Evolutionary conservation across 495 filamentous ascomycete species (phyloP), one percentile per base, ranked within the genome.

Genomic region (Daldinia vernicosa): DNA sequence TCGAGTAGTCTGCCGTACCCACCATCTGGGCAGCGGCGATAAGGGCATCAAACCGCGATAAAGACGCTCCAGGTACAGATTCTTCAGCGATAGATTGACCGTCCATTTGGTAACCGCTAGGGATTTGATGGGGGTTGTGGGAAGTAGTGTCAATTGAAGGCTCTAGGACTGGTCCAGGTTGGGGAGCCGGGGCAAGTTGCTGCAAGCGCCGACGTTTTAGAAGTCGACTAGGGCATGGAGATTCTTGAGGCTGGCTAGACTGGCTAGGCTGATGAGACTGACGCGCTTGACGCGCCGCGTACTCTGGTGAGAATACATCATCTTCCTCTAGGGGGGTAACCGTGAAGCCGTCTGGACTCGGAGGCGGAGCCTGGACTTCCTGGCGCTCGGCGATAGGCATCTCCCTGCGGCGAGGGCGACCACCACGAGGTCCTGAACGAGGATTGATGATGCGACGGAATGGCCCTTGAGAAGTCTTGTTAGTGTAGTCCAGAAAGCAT

Each of bases 401-500:
- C 6, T 32, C 47, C 4, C 27, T 54, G 4, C 43, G 63, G n/a
- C 63, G 63, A n/a, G 63, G 63, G 0, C 63, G 63, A 8, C 22
- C 24, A 3, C 52, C 55, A 22, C 45, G 24, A 40, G 63, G 63
- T 2, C 15, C 33, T 2, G 63, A 54, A 22, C 45, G 24, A 30
- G 63, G 62, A 7, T 64, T 70, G 24, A 40, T 32, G 0, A 63
- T 9, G 5, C 53, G 35, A 19, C 54, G 55, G 28, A 33, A 7
- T 4, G 61, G 56, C 0, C 61, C 69, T 71, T 11, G n/a, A 28
- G 9, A 5, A 47, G 8, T 27, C 4, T 24, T 33, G 24, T 71
- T 58, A 66, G 68, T 22, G 4, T 8, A 15, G 9, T 11, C n/a
- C 14, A 33, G 17, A 22, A 33, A 26, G 28, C 1, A 22, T 6